A percentile compares a stretch with the other conserved stretches of the same genome.
phyloP scores from a whole-genome alignment of 2,329 filamentous ascomycete species.

The Hirsutella rhossiliensis region DNA sequence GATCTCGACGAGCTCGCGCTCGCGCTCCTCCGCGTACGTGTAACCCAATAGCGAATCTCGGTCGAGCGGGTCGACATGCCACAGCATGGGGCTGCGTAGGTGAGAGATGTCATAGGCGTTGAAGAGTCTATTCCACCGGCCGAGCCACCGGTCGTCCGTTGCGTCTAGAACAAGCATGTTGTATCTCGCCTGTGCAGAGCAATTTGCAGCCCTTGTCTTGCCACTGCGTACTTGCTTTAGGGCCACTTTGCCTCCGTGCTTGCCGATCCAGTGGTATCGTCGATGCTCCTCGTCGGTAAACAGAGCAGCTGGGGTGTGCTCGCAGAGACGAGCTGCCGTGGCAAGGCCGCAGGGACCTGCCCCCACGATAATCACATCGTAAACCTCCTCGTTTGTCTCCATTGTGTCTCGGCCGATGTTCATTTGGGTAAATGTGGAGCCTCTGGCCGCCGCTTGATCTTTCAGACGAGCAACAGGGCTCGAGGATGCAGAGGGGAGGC shows the following conservation, averaged over 20 bases:
- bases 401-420: background rate
- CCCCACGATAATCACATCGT: constrained; percentile 62
- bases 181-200: constrained; percentile 12
- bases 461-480: background rate
- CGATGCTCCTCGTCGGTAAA: constrained; percentile 78
- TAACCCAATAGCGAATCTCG: constrained; percentile 62
- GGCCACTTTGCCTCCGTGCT: constrained; percentile 47
- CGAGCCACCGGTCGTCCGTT: constrained; percentile 52
- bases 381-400: constrained; percentile 21
- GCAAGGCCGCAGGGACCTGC: constrained; percentile 66
- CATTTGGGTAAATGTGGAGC: background rate
- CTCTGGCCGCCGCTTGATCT: background rate
- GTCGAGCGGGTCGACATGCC: constrained; percentile 67
- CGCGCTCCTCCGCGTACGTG: constrained; percentile 47
- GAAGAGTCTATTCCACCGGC: constrained; percentile 60
- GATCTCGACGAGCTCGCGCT: constrained; percentile 56
- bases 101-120: constrained; percentile 56
- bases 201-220: constrained; percentile 11
- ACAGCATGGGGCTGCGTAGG: constrained; percentile 70
- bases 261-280: constrained; percentile 67
- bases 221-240: constrained; percentile 34
- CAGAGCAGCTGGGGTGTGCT: constrained; percentile 62
- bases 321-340: constrained; percentile 58
- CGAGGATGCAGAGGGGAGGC: no score
- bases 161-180: constrained; percentile 56